These are phyloP conservation scores for Tillandsia fasciculata DNA, from an alignment of 176 grass and related monocot genomes.

Conservation along the genomic window DNA sequence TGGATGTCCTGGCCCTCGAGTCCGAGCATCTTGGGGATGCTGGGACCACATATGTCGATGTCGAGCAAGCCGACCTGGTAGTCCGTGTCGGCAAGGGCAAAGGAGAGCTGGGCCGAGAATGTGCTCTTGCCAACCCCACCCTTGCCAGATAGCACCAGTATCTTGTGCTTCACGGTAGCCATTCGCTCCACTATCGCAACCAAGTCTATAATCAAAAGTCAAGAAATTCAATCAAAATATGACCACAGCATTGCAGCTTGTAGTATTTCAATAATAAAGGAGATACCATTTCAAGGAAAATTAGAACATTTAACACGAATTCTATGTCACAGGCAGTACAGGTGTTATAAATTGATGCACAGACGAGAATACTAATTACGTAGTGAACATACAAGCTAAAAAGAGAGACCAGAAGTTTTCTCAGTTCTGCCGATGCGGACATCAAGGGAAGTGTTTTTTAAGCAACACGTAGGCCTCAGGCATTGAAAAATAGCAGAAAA, in stretches of 20 bases:
- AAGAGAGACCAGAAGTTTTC: too few relatives aligned
- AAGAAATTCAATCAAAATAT: not conserved
- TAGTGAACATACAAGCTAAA: too few relatives aligned
- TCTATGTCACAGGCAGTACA: too few relatives aligned
- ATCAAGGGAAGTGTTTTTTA: too few relatives aligned
- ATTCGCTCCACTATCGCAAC: conserved; percentile 66
- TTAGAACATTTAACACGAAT: not conserved
- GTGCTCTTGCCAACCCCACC: conserved; percentile 69
- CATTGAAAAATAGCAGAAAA: too few relatives aligned
- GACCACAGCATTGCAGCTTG: not conserved
- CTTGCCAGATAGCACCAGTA: conserved; percentile 67
- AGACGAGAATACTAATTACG: too few relatives aligned
- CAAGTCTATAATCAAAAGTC: conserved; percentile 39
- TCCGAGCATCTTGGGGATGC: conserved; percentile 70
- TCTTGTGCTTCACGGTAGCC: conserved; percentile 71
- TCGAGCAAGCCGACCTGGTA: conserved; percentile 57
- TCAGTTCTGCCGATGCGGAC: too few relatives aligned
- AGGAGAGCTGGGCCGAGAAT: conserved; percentile 60
- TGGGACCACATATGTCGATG: conserved; percentile 68
- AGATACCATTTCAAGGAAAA: not conserved
- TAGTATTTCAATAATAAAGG: too few relatives aligned
- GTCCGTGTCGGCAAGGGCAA: conserved; percentile 48
- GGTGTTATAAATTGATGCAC: too few relatives aligned
- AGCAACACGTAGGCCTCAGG: too few relatives aligned
- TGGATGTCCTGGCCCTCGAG: conserved; percentile 66